Evolutionary conservation across 257 asterid species (phyloP).

Genomic region (Leptodermis oblonga): DNA sequence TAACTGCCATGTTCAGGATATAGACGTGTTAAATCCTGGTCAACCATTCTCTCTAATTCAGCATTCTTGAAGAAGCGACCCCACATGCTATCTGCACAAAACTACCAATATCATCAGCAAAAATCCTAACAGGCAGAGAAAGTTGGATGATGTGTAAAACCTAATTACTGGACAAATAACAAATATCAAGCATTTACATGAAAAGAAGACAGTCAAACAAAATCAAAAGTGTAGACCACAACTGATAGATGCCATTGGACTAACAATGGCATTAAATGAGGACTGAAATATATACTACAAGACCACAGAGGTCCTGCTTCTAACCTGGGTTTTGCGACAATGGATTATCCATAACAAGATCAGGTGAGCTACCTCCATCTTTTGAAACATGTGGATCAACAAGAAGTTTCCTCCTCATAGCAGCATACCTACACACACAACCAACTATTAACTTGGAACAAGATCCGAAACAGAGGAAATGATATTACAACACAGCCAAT

Average conservation of each 20-base stretch:
- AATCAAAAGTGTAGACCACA: neutral
- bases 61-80: slow-evolving; percentile 91
- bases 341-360: slow-evolving; percentile 84
- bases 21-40: slow-evolving; percentile 91
- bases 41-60: slow-evolving; percentile 94
- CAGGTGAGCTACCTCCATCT: slow-evolving; percentile 74
- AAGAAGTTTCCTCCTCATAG: slow-evolving; percentile 81
- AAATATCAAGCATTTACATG: neutral
- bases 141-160: neutral
- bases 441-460: neutral
- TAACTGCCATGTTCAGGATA: slow-evolving; percentile 96
- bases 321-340: slow-evolving; percentile 89
- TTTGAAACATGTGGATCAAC: slow-evolving; percentile 79
- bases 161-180: neutral
- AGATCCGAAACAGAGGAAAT: neutral
- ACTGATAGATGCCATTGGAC: neutral
- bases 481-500: neutral
- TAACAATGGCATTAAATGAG: neutral
- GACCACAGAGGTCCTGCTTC: neutral
- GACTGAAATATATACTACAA: no score
- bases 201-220: neutral
- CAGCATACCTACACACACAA: slow-evolving; percentile 58
- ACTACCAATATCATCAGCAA: neutral
- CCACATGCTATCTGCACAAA: slow-evolving; percentile 89
- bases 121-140: neutral